phyloP scores from a whole-genome alignment of 345 rosid genomes.

The Dovyalis caffra region DNA sequence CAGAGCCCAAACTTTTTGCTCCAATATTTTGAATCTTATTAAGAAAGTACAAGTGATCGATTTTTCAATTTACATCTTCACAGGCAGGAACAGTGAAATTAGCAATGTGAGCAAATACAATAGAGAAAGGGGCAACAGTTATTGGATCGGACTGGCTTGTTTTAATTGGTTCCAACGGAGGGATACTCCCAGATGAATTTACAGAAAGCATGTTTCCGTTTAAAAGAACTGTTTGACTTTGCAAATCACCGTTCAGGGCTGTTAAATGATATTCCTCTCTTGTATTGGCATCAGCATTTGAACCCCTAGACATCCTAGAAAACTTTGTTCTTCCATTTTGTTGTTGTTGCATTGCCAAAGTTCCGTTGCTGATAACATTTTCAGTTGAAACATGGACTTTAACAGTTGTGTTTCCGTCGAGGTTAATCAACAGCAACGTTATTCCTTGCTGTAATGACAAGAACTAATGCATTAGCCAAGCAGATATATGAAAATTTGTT shows the following conservation, averaged over 20 bases:
- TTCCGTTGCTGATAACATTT: conserved; percentile 13
- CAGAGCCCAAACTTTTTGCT: background rate
- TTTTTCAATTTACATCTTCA: conserved; percentile 2
- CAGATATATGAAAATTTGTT: background rate
- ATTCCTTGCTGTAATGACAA: conserved; percentile 36
- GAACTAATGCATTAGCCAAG: background rate
- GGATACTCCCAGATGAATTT: conserved; percentile 33
- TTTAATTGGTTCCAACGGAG: conserved; percentile 34
- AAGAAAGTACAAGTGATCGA: background rate
- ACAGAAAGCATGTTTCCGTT: conserved; percentile 38
- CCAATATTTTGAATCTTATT: background rate
- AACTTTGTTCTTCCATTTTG: conserved; percentile 22
- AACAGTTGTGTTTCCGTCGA: conserved; percentile 33
- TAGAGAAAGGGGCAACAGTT: conserved; percentile 38
- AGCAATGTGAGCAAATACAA: conserved; percentile 40
- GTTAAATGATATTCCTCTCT: conserved; percentile 53
- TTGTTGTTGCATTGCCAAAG: conserved; percentile 14
- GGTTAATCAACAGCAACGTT: conserved; percentile 52
- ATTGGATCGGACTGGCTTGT: conserved; percentile 32
- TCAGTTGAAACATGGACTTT: conserved; percentile 30
- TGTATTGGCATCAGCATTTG: conserved; percentile 1
- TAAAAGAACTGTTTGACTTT: conserved; percentile 43
- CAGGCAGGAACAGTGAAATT: conserved; percentile 35
- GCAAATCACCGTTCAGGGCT: conserved; percentile 39
- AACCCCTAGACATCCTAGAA: conserved; percentile 26